Conservation (phyloP, 75 land plant species). For the Isoetes taiwanensis region DNA sequence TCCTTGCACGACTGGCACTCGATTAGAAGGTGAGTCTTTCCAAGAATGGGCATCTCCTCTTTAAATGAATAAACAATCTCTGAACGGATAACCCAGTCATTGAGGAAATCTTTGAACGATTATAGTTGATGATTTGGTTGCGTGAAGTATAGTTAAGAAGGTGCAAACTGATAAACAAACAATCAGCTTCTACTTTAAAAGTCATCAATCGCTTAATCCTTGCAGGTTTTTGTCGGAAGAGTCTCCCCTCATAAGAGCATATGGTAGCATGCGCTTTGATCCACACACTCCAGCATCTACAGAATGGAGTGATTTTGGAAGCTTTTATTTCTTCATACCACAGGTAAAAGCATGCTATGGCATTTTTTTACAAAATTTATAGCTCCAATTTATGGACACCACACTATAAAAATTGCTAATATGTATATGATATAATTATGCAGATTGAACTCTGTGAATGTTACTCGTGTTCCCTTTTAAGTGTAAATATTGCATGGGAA, state of each 20-base stretch:
- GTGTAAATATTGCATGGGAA: slow-evolving; percentile 87
- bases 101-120: not conserved
- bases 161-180: not conserved
- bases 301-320: slow-evolving; percentile 78
- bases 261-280: slow-evolving; percentile 85
- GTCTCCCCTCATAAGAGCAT: slow-evolving; percentile 72
- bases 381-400: not conserved
- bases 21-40: slow-evolving; percentile 46
- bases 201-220: not conserved
- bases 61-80: not conserved
- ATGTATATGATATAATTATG: not conserved
- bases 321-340: slow-evolving; percentile 80
- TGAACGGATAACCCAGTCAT: not conserved
- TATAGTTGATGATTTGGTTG: not conserved
- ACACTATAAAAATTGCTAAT: not conserved
- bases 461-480: slow-evolving; percentile 58
- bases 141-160: not conserved
- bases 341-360: slow-evolving; percentile 52
- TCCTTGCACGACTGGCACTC: slow-evolving; percentile 51
- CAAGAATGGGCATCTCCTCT: not conserved
- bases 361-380: not conserved
- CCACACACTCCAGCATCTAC: slow-evolving; percentile 36
- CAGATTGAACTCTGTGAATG: slow-evolving; percentile 88
- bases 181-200: not conserved
- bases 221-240: slow-evolving; percentile 68